phyloP scores from a whole-genome alignment of 768 basidiomycete species.

The Fibroporia radiculosa region DNA sequence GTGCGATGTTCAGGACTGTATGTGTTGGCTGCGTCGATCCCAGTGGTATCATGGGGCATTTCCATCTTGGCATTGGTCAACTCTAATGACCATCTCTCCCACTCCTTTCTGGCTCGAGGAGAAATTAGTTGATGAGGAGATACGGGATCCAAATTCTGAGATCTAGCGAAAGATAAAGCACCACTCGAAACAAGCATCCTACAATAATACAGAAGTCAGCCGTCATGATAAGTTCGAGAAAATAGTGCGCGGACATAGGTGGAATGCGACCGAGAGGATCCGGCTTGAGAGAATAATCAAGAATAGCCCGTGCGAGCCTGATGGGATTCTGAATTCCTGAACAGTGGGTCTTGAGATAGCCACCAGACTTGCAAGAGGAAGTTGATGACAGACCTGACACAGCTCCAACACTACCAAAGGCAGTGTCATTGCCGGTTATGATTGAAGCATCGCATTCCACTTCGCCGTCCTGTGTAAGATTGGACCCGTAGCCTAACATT shows the following conservation, averaged over 20 bases:
- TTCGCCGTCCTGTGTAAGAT: constrained; percentile 62
- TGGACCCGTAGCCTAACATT: constrained; percentile 61
- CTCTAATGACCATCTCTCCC: constrained; percentile 52
- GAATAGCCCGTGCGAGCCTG: constrained; percentile 44
- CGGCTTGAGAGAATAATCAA: constrained; percentile 42
- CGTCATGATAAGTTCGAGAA: not conserved
- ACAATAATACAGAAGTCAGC: not conserved
- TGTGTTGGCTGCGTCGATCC: too few relatives aligned
- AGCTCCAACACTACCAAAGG: constrained; percentile 73
- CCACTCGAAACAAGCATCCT: constrained; percentile 60
- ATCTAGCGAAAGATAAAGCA: constrained; percentile 46
- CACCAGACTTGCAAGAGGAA: not conserved
- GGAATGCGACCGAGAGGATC: constrained; percentile 57
- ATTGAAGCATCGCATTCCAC: constrained; percentile 82
- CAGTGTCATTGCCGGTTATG: constrained; percentile 41
- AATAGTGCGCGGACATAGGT: constrained; percentile 45
- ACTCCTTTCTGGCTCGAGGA: constrained; percentile 40
- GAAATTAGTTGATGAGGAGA: constrained; percentile 40
- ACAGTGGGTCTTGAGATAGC: not conserved
- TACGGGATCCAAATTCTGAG: constrained; percentile 26
- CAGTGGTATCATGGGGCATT: not conserved
- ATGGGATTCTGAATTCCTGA: constrained; percentile 69
- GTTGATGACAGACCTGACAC: constrained; percentile 48
- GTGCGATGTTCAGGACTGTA: not conserved
- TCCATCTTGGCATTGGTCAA: constrained; percentile 22